A percentile compares a stretch with the other conserved stretches of the same genome.
phyloP scores from a whole-genome alignment of 805 yeast genomes.

The Wickerhamiella parazyma region DNA sequence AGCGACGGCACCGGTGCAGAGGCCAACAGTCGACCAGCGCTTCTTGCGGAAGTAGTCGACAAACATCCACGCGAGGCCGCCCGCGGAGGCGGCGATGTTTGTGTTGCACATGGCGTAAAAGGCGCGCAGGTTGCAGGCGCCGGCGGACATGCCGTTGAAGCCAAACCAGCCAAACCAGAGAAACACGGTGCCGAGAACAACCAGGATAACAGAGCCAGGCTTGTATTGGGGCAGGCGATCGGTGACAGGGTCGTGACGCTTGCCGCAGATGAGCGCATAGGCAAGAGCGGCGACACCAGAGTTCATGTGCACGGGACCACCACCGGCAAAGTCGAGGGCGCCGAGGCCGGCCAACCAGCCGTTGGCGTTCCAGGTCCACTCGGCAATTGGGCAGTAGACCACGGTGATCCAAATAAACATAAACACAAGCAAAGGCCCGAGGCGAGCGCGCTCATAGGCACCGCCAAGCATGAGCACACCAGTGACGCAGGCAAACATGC shows the following conservation, averaged over 20 bases:
- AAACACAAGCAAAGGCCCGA: constrained; percentile 93
- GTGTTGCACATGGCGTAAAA: constrained; percentile 91
- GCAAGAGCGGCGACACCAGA: constrained; percentile 93
- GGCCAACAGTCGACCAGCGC: constrained; percentile 88
- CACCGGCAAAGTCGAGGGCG: constrained; percentile 93
- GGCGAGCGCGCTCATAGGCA: constrained; percentile 92
- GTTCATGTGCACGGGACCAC: constrained; percentile 93
- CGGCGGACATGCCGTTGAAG: constrained; percentile 97
- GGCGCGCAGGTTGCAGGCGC: constrained; percentile 83
- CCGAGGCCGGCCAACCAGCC: constrained; percentile 86
- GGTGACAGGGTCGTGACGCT: constrained; percentile 65
- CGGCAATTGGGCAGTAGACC: constrained; percentile 91
- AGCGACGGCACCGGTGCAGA: constrained; percentile 85
- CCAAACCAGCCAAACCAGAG: constrained; percentile 99
- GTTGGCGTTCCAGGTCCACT: constrained; percentile 92
- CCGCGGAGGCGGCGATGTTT: constrained; percentile 83
- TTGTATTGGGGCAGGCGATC: constrained; percentile 72
- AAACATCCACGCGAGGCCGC: constrained; percentile 90
- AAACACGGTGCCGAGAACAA: constrained; percentile 85
- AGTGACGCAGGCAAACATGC: constrained; percentile 91
- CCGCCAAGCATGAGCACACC: constrained; percentile 95
- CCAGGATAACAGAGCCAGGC: constrained; percentile 85
- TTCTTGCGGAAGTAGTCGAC: constrained; percentile 78
- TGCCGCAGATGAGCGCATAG: constrained; percentile 83
- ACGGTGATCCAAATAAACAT: constrained; percentile 87